These are phyloP conservation scores for Populus davidiana DNA, from an alignment of 345 rosid genomes.

Conservation along the genomic window DNA sequence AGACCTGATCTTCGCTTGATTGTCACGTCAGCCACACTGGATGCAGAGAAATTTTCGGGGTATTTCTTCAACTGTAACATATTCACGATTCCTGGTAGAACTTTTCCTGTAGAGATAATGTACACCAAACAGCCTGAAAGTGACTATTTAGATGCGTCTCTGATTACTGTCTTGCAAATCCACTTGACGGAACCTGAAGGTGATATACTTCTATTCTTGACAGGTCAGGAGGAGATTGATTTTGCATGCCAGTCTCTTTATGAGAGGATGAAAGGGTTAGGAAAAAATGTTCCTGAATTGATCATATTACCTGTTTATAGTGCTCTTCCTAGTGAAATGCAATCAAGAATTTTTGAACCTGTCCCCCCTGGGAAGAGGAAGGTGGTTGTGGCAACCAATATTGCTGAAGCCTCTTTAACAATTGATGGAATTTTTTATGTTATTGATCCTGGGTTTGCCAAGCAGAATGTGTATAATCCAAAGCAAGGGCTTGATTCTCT, in stretches of 20 bases:
- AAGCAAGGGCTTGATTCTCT: conserved; percentile 77
- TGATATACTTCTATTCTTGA: conserved; percentile 71
- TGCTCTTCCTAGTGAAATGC: conserved; percentile 90
- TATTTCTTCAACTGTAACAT: conserved; percentile 78
- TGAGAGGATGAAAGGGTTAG: conserved; percentile 71
- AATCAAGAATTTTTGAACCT: conserved; percentile 82
- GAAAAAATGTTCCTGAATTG: conserved; percentile 68
- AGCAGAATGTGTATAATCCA: conserved; percentile 77
- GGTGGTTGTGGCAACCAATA: conserved; percentile 83
- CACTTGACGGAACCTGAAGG: conserved; percentile 93
- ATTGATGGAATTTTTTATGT: conserved; percentile 79
- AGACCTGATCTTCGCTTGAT: conserved; percentile 68
- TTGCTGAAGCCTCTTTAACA: conserved; percentile 79
- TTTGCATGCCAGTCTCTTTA: conserved; percentile 71
- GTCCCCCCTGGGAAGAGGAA: conserved; percentile 77
- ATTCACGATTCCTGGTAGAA: conserved; percentile 82
- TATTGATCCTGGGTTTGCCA: conserved; percentile 83
- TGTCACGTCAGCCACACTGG: conserved; percentile 79
- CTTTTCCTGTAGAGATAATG: conserved; percentile 73
- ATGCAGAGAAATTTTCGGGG: conserved; percentile 78
- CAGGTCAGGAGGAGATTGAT: conserved; percentile 89
- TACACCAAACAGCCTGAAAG: conserved; percentile 81
- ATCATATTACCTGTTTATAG: conserved; percentile 79
- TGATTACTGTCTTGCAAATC: conserved; percentile 69
- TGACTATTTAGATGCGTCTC: conserved; percentile 77